A percentile compares a stretch with the other conserved stretches of the same genome.
Evolutionary conservation across 164 flowering plant species (phyloP).

Genomic region (Nymphaea colorata): DNA sequence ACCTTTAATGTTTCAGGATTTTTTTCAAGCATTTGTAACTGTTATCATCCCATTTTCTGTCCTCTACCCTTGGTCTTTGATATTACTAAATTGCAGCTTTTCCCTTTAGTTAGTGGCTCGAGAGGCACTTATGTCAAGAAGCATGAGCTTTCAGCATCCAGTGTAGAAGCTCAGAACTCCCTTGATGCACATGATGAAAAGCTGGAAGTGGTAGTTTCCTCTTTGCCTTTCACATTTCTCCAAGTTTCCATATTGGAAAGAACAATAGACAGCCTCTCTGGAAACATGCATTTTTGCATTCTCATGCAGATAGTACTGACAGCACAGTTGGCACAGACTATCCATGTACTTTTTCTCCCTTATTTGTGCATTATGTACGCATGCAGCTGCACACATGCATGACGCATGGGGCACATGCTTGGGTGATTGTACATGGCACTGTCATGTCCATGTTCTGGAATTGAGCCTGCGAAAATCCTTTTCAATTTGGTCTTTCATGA

Average conservation of each 20-base stretch:
- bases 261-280: no score
- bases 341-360: no score
- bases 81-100: no score
- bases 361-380: no score
- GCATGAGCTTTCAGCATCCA: neutral
- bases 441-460: no score
- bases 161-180: neutral
- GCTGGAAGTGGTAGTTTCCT: neutral
- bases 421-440: no score
- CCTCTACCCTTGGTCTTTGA: neutral
- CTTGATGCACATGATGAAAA: neutral
- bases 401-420: no score
- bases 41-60: neutral
- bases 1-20: neutral
- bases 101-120: neutral
- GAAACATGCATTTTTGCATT: no score
- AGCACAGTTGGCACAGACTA: no score
- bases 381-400: no score
- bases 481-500: neutral
- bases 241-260: no score
- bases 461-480: neutral
- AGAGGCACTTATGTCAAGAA: neutral
- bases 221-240: neutral
- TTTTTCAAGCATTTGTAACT: neutral
- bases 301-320: no score